phyloP scores from a whole-genome alignment of 164 flowering plant species.

The Nymphaea colorata region DNA sequence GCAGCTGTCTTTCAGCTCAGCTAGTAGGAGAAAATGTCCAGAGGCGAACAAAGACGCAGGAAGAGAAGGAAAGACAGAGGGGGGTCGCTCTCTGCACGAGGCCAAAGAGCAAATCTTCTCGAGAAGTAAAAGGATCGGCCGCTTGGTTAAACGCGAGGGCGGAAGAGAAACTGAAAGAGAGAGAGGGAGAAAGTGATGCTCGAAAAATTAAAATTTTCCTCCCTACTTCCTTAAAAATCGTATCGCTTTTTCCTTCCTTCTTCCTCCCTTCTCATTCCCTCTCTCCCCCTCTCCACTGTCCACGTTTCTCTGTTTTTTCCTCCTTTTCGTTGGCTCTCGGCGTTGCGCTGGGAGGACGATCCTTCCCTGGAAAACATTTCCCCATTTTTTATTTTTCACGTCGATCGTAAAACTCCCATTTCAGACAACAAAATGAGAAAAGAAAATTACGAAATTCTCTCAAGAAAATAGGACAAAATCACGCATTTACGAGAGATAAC shows the following conservation, averaged over 20 bases:
- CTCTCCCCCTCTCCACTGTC: background rate
- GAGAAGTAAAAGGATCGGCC: constrained; percentile 2
- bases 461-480: no score
- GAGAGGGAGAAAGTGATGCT: background rate
- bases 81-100: constrained; percentile 2
- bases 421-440: no score
- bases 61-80: background rate
- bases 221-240: background rate
- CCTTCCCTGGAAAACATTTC: no score
- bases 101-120: constrained; percentile 1
- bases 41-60: background rate
- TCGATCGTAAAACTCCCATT: no score
- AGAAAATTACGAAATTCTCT: no score
- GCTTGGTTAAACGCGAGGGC: background rate
- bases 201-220: background rate
- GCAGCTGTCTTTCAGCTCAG: no score
- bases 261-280: background rate
- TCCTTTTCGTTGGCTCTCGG: background rate
- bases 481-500: no score
- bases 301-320: background rate
- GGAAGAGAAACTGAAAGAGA: background rate
- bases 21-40: background rate
- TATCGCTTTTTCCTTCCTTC: background rate
- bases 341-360: no score
- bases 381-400: no score